Evolutionary conservation across 169 alveolate species (phyloP).

Genomic region (Fabrea salina): DNA sequence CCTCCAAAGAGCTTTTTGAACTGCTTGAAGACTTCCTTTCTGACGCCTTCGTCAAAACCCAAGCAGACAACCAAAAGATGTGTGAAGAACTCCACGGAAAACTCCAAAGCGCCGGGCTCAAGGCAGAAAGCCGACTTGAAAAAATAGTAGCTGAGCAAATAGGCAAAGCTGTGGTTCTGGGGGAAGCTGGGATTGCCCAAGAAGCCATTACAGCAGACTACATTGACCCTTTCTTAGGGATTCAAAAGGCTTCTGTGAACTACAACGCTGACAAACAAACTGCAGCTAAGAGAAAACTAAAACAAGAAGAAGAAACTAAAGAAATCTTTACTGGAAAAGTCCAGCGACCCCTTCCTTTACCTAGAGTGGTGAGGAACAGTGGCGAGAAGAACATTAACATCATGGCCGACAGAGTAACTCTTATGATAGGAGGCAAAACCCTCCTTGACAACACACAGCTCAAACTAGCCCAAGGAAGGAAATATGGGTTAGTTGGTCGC

Average conservation of each 20-base stretch:
- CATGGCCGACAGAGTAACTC: slow-evolving; percentile 32
- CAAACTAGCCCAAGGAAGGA: slow-evolving; percentile 87
- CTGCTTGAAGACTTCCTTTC: slow-evolving; percentile 46
- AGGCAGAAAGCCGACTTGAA: neutral
- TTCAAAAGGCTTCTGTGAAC: slow-evolving; percentile 47
- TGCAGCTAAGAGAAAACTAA: slow-evolving; percentile 58
- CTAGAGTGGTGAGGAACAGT: slow-evolving; percentile 63
- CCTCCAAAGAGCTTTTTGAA: slow-evolving; percentile 37
- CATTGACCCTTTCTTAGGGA: slow-evolving; percentile 64
- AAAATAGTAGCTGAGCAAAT: slow-evolving; percentile 66
- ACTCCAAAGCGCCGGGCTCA: neutral
- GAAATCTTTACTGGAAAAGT: slow-evolving; percentile 39
- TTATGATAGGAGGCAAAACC: slow-evolving; percentile 81
- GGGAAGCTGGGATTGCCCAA: slow-evolving; percentile 43
- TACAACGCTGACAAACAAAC: slow-evolving; percentile 36
- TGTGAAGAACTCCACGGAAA: slow-evolving; percentile 25
- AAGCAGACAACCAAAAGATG: slow-evolving; percentile 15
- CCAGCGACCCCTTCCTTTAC: slow-evolving; percentile 50
- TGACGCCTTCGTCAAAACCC: slow-evolving; percentile 38
- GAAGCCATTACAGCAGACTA: slow-evolving; percentile 64
- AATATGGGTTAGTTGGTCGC: slow-evolving; percentile 95
- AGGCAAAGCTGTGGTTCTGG: slow-evolving; percentile 49
- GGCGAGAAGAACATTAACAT: slow-evolving; percentile 64
- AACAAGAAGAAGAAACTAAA: slow-evolving; percentile 61
- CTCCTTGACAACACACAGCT: slow-evolving; percentile 90